Evolutionary conservation across 2,329 filamentous ascomycete genomes (phyloP).

Genomic region (Monilinia laxa): DNA sequence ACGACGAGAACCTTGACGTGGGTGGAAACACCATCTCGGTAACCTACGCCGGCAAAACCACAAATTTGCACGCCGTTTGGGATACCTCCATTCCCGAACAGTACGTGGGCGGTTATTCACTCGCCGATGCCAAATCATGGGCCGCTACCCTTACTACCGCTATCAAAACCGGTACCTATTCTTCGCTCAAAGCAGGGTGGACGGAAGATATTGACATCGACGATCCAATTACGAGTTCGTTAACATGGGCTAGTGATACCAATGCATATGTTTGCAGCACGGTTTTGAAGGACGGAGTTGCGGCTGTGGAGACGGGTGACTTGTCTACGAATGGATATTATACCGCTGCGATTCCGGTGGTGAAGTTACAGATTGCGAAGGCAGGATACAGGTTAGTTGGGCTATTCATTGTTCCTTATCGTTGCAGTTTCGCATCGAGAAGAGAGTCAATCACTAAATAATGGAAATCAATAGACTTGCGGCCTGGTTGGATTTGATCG

Average conservation of each 20-base stretch:
- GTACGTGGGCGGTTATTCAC: slow-evolving; percentile 55
- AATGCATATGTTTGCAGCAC: slow-evolving; percentile 60
- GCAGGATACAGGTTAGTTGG: slow-evolving; percentile 57
- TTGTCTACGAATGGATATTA: slow-evolving; percentile 60
- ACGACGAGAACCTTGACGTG: slow-evolving; percentile 61
- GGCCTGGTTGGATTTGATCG: slow-evolving; percentile 66
- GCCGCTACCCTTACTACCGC: slow-evolving; percentile 54
- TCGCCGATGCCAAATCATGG: slow-evolving; percentile 53
- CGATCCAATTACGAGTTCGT: slow-evolving; percentile 41
- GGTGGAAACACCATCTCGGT: slow-evolving; percentile 70
- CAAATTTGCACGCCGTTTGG: slow-evolving; percentile 71
- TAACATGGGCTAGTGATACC: slow-evolving; percentile 63
- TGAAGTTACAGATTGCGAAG: slow-evolving; percentile 65
- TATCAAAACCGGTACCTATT: slow-evolving; percentile 58
- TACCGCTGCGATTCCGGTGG: slow-evolving; percentile 57
- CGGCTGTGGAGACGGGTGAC: slow-evolving; percentile 56
- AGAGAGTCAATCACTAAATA: not conserved
- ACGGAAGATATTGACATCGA: slow-evolving; percentile 27
- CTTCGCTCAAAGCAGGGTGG: slow-evolving; percentile 28
- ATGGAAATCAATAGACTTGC: slow-evolving; percentile 46
- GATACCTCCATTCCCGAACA: slow-evolving; percentile 45
- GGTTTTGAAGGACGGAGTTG: slow-evolving; percentile 62
- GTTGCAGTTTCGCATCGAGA: not conserved
- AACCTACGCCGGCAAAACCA: slow-evolving; percentile 54
- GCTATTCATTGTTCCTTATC: not conserved